Evolutionary conservation across 2,329 filamentous ascomycete species (phyloP).

Genomic region (Colletotrichum camelliae): DNA sequence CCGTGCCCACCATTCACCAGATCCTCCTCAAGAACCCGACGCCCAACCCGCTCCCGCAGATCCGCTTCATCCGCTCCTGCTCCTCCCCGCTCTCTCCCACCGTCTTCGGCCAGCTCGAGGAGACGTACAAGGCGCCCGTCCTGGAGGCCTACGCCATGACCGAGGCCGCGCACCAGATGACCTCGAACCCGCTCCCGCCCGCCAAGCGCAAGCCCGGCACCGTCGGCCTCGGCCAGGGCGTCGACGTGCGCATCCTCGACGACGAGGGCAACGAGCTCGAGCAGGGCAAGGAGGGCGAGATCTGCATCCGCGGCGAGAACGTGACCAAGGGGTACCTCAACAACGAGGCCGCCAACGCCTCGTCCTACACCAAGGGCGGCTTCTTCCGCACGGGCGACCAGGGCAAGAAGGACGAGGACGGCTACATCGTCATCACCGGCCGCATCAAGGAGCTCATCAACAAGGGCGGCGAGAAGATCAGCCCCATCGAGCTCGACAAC

Average conservation of each 20-base stretch:
- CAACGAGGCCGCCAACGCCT: conserved; percentile 77
- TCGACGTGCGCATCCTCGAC: conserved; percentile 81
- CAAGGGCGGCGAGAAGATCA: conserved; percentile 90
- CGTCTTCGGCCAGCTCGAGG: conserved; percentile 79
- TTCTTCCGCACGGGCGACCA: conserved; percentile 92
- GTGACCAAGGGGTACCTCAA: conserved; percentile 87
- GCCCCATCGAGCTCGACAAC: conserved; percentile 87
- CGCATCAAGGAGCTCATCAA: conserved; percentile 93
- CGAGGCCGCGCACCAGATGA: conserved; percentile 87
- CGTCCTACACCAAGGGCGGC: conserved; percentile 74
- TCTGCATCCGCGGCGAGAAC: conserved; percentile 82
- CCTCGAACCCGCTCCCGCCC: conserved; percentile 74
- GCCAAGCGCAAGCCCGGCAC: conserved; percentile 80
- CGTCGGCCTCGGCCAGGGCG: conserved; percentile 83
- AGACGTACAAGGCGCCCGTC: conserved; percentile 77
- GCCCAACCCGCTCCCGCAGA: conserved; percentile 71
- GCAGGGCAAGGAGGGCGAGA: conserved; percentile 77
- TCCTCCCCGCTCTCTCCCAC: conserved; percentile 84
- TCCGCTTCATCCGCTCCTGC: conserved; percentile 88
- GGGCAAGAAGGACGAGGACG: conserved; percentile 79
- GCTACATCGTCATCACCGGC: conserved; percentile 87
- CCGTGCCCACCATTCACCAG: conserved; percentile 91
- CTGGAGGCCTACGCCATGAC: conserved; percentile 94
- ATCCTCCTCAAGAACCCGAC: conserved; percentile 79
- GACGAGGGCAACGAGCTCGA: conserved; percentile 70